Base-by-base conservation (phyloP, 805 yeast genomes). In the Starmerella etchellsii region DNA sequence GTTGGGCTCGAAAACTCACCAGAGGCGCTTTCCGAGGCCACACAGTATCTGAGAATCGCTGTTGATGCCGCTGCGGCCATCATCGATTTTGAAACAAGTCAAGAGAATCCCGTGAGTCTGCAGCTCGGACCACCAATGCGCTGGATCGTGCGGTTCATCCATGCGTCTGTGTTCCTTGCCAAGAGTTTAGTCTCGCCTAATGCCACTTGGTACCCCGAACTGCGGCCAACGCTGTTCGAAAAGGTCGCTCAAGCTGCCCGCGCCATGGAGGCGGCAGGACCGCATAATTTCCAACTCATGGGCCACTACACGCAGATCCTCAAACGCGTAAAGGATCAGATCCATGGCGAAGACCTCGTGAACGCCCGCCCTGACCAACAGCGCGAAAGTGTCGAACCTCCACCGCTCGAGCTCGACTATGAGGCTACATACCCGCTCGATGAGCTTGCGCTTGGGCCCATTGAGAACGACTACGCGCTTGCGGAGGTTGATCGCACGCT, bases 91-190 rank as follows among this genome's bases (percentile, higher is more conserved):
- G 81, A 87, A 3, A 74, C 73, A 1, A 32, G 29, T n/a, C 25
- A 27, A 41, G 62, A 91, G 30, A 75, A 84, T 5, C 82, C 78
- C 52, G 50, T 46, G 13, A 61, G 79, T 66, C 62, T 84, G 40
- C 67, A 75, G 42, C 79, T 69, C 54, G 83, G 85, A 77, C 95
- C 97, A 24, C 45, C 47, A 1, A 85, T 84, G n/a, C 66, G 95
- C 47, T 85, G 95, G 94, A 76, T 81, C 6, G 79, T 82, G 0
- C 68, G 94, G 39, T 75, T 84, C 22, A 85, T 87, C 18, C 74
- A 88, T 51, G 82, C 95, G 0, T 84, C 84, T 11, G 91, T 95
- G 2, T 87, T 85, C 56, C 70, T 88, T 39, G 91, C 88, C 13
- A 88, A 87, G 60, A 81, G 93, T 54, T 76, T 82, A 23, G 45